Evolutionary conservation across 148 eudicot genomes (phyloP).

Genomic region (Bassia scoparia): DNA sequence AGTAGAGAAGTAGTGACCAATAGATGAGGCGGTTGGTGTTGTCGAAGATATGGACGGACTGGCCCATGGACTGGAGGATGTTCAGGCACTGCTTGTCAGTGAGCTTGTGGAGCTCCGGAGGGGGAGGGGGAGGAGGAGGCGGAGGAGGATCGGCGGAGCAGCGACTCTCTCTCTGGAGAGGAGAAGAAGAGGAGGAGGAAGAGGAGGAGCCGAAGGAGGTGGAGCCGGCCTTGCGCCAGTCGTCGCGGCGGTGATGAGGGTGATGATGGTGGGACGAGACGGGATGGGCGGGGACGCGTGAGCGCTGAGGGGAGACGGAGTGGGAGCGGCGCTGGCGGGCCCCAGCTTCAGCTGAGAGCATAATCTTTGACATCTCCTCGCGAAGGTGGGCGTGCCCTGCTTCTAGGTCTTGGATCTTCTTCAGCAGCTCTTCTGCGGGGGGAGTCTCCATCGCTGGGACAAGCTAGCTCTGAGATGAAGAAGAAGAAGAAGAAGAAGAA

Average conservation of each 20-base stretch:
- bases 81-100: conserved; percentile 76
- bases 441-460: conserved; percentile 36
- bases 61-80: conserved; percentile 91
- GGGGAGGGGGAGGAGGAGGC: conserved; percentile 3
- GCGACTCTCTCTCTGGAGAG: conserved; percentile 69
- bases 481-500: too few species aligned
- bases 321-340: conserved; percentile 44
- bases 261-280: conserved; percentile 22
- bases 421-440: conserved; percentile 61
- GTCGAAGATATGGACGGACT: conserved; percentile 75
- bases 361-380: conserved; percentile 70
- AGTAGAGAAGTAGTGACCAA: conserved; percentile 38
- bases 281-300: conserved; percentile 30
- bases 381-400: conserved; percentile 71
- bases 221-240: conserved; percentile 26
- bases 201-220: conserved; percentile 54
- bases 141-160: conserved; percentile 19
- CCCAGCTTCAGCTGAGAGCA: conserved; percentile 30
- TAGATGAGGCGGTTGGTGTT: conserved; percentile 52
- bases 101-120: conserved; percentile 26
- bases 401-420: conserved; percentile 80
- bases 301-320: conserved; percentile 72
- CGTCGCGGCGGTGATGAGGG: too few species aligned
- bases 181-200: conserved; percentile 39
- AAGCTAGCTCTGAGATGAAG: too few species aligned